phyloP scores from a whole-genome alignment of 805 yeast genomes.

The Suhomyces emberorum region DNA sequence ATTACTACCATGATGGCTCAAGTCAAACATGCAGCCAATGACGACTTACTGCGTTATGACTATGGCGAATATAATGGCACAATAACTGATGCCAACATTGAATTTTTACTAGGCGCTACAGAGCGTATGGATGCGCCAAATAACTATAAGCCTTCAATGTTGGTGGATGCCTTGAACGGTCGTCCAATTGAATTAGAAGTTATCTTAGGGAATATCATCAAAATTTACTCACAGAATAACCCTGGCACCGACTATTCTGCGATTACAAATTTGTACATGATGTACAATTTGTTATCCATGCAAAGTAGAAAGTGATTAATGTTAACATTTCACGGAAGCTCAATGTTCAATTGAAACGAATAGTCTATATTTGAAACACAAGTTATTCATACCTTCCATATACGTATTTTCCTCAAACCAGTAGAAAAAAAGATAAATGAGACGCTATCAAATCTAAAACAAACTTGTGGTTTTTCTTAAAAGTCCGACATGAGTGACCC shows the following conservation, averaged over 20 bases:
- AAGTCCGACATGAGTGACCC: slow-evolving; percentile 19
- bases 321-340: no score
- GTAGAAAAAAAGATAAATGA: no score
- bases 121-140: slow-evolving; percentile 45
- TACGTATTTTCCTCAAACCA: no score
- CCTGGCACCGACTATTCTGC: slow-evolving; percentile 4
- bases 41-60: slow-evolving; percentile 11
- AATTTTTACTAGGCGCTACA: slow-evolving; percentile 13
- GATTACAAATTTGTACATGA: slow-evolving; percentile 11
- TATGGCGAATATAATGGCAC: slow-evolving; percentile 7
- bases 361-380: not conserved
- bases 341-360: no score
- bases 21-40: slow-evolving; percentile 15
- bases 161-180: slow-evolving; percentile 61
- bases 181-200: slow-evolving; percentile 71
- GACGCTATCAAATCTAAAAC: no score
- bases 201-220: slow-evolving; percentile 54
- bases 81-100: slow-evolving; percentile 7
- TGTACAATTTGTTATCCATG: slow-evolving; percentile 8
- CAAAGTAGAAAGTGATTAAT: no score
- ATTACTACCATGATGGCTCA: slow-evolving; percentile 21
- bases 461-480: not conserved
- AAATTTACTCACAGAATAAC: slow-evolving; percentile 2
- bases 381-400: no score
- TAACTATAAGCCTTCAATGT: slow-evolving; percentile 70